Evolutionary conservation across 345 rosid species (phyloP).

Genomic region (Acer yangbiense): DNA sequence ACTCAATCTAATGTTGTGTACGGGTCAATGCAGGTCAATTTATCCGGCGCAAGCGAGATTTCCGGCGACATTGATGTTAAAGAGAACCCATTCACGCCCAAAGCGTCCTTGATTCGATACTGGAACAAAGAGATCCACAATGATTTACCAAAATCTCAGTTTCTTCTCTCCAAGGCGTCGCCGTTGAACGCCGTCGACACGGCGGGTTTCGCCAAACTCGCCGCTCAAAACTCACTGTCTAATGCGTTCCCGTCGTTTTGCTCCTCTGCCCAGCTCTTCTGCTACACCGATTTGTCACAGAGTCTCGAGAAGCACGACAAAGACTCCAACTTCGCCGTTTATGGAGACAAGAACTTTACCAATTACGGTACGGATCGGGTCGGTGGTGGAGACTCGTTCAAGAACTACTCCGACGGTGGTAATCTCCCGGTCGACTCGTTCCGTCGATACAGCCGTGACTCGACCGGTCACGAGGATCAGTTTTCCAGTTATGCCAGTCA

Average conservation of each 20-base stretch:
- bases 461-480: conserved; percentile 40
- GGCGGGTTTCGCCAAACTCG: conserved; percentile 69
- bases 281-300: conserved; percentile 62
- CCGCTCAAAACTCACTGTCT: conserved; percentile 56
- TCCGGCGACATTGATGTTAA: conserved; percentile 32
- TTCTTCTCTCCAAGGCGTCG: conserved; percentile 79
- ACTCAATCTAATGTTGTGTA: neutral
- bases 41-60: conserved; percentile 30
- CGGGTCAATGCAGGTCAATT: conserved; percentile 43
- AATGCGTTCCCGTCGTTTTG: conserved; percentile 71
- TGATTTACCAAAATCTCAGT: conserved; percentile 45
- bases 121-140: conserved; percentile 76
- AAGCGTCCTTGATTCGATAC: conserved; percentile 72
- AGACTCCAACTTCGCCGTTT: conserved; percentile 58
- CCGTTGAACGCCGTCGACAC: conserved; percentile 68
- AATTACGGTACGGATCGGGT: conserved; percentile 55
- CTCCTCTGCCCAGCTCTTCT: conserved; percentile 78
- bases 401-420: conserved; percentile 41
- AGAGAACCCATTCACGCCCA: conserved; percentile 75
- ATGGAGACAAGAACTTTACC: conserved; percentile 71
- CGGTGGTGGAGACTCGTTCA: conserved; percentile 62
- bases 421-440: conserved; percentile 50
- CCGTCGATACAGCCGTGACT: conserved; percentile 58
- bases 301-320: conserved; percentile 44
- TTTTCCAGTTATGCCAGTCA: conserved; percentile 44